Base-by-base conservation (phyloP, 1,284 basidiomycete species). In the Meira miltonrushii region DNA sequence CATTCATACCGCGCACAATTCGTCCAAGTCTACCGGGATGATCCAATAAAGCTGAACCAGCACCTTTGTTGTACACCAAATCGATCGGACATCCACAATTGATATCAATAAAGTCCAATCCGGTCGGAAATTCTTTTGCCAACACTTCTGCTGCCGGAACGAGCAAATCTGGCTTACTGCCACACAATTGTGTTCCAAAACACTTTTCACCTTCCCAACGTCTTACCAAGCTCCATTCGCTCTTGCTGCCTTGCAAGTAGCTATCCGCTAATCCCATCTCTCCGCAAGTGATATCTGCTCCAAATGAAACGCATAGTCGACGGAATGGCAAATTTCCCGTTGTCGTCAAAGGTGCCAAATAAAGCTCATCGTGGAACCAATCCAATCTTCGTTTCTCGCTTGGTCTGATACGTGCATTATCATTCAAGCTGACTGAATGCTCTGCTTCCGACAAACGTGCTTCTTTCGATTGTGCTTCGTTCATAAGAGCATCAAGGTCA, bases 31-130 rank as follows among this genome's bases (percentile, higher is more conserved):
- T 89, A 2, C 83, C 85, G 0, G 89, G 85, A 4, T 87, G 82
- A 66, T 95, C 92, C 25, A 98, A 84, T 56, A 98, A 88, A 86
- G 78, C 92, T 62, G 88, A 90, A 0, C 92, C 92, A 52, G 89
- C 92, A 0, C 92, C 92, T 23, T 85, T 85, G 74, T 89, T 89
- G 81, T 92, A 97, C 1, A 98, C 89, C 49, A 98, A 82, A 79
- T 98, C 94, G 67, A 97, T 97, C 2, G 94, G 94, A 79, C 94
- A 97, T 3, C 94, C 94, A 78, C 90, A 90, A 77, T 98, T 98
- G 68, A 56, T 43, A 71, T 98, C 94, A 11, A 94, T 89, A 74
- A 94, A 95, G 75, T 95, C 90, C 28, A 94, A 79, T 21, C 85
- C 83, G 10, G 82, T 81, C 0, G 70, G 71, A 1, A 74, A 59